Percentiles rank a stretch among this genome's conserved stretches.
These are phyloP conservation scores for Xylariales sp. DNA, from an alignment of 2,329 filamentous ascomycete genomes.

Conservation along the genomic window DNA sequence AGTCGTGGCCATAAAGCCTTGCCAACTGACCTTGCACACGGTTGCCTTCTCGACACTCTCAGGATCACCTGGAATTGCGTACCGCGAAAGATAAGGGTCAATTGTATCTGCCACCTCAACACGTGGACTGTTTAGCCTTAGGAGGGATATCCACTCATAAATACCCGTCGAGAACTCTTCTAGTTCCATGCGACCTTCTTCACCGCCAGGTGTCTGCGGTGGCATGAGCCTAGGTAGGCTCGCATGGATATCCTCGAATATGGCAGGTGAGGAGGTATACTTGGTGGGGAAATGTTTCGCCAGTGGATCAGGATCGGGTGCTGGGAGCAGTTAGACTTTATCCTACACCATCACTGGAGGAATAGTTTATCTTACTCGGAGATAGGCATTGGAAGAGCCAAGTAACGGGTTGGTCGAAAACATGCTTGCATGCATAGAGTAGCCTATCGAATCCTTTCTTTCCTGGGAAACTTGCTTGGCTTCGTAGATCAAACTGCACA, in stretches of 20 bases:
- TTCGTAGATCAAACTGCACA: constrained; percentile 71
- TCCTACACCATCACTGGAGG: no score
- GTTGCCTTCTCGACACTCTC: constrained; percentile 19
- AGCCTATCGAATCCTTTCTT: constrained; percentile 80
- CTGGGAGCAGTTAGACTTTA: constrained; percentile 30
- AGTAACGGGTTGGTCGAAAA: constrained; percentile 59
- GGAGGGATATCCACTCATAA: constrained; percentile 73
- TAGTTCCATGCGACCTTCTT: constrained; percentile 42
- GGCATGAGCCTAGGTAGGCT: constrained; percentile 28
- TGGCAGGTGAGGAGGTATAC: constrained; percentile 31
- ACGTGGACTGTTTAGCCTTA: constrained; percentile 62
- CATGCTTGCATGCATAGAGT: constrained; percentile 73
- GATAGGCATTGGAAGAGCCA: constrained; percentile 75
- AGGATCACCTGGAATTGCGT: constrained; percentile 47
- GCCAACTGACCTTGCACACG: constrained; percentile 53
- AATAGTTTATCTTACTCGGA: constrained; percentile 33
- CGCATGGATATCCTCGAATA: constrained; percentile 21
- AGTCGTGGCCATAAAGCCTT: constrained; percentile 49
- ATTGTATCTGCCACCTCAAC: constrained; percentile 52
- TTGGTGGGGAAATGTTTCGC: constrained; percentile 36
- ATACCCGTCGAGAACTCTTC: constrained; percentile 60
- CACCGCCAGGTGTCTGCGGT: constrained; percentile 23
- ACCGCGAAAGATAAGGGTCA: constrained; percentile 67
- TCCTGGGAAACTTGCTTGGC: constrained; percentile 73
- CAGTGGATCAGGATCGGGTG: constrained; percentile 45